phyloP scores from a whole-genome alignment of 441 rosid species.

The Erodium texanum region DNA sequence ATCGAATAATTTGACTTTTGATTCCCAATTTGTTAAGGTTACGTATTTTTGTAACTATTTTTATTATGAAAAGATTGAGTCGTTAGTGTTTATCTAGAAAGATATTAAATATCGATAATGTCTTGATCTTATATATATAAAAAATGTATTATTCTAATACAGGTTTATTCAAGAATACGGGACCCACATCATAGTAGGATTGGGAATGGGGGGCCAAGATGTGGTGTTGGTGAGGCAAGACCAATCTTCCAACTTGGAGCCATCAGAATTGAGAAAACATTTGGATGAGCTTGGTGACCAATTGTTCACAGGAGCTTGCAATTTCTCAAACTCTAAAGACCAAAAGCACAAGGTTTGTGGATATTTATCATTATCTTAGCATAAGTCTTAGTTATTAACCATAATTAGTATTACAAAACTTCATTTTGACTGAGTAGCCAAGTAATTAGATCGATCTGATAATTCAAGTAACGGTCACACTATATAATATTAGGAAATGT shows the following conservation, averaged over 20 bases:
- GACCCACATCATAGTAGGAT: constrained; percentile 71
- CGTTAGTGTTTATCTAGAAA: background rate
- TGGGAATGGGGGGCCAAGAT: constrained; percentile 76
- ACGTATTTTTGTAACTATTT: too few relatives aligned
- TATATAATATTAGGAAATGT: background rate
- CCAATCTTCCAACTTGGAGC: constrained; percentile 38
- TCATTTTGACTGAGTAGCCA: too few relatives aligned
- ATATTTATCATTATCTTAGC: too few relatives aligned
- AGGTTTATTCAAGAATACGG: constrained; percentile 90
- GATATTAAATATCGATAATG: too few relatives aligned
- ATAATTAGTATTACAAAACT: too few relatives aligned
- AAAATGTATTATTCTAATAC: too few relatives aligned
- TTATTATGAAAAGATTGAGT: background rate
- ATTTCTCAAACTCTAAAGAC: constrained; percentile 22
- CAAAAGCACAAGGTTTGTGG: constrained; percentile 38
- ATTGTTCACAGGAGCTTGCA: constrained; percentile 61
- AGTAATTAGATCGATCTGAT: too few relatives aligned
- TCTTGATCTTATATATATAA: too few relatives aligned
- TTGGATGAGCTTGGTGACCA: constrained; percentile 72
- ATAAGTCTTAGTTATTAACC: too few relatives aligned
- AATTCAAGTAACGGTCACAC: too few relatives aligned
- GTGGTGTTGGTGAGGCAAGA: constrained; percentile 66
- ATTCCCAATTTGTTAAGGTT: background rate
- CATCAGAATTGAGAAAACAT: constrained; percentile 53
- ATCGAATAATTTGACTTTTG: background rate